These are phyloP conservation scores for Ceratobasidium sp. DNA, from an alignment of 1,284 basidiomycete genomes.

Conservation along the genomic window DNA sequence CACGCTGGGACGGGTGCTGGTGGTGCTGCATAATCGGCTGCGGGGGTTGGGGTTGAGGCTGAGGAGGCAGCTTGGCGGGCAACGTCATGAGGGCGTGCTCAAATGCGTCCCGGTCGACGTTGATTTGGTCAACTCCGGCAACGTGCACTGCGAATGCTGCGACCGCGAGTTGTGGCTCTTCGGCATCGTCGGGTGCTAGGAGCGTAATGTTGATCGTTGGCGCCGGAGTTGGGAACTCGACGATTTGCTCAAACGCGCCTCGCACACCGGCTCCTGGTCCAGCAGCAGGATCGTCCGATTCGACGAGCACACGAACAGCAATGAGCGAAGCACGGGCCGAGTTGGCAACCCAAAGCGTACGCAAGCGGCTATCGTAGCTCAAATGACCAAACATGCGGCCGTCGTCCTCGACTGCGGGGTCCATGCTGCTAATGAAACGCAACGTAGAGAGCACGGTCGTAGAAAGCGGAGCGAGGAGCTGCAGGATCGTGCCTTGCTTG, in stretches of 20 bases:
- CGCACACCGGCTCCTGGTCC: constrained; percentile 55
- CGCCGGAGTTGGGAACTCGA: constrained; percentile 81
- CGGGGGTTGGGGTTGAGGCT: constrained; percentile 46
- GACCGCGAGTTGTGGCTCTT: constrained; percentile 49
- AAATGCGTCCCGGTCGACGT: constrained; percentile 81
- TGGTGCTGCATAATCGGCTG: constrained; percentile 35
- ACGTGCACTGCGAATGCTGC: constrained; percentile 84
- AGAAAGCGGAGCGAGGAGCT: constrained; percentile 71
- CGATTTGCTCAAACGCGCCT: constrained; percentile 68
- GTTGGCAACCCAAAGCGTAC: constrained; percentile 83
- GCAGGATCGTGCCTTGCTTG: constrained; percentile 79
- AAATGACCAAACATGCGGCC: constrained; percentile 84
- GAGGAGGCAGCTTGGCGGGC: constrained; percentile 65
- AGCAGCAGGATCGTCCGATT: constrained; percentile 57
- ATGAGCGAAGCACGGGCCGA: constrained; percentile 81
- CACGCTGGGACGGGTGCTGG: constrained; percentile 11
- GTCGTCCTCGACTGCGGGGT: constrained; percentile 54
- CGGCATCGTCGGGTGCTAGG: constrained; percentile 65
- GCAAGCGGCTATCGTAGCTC: constrained; percentile 78
- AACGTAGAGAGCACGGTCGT: constrained; percentile 76
- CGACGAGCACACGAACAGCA: constrained; percentile 73
- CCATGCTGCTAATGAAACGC: constrained; percentile 65
- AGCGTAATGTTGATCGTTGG: constrained; percentile 85
- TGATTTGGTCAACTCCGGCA: constrained; percentile 79
- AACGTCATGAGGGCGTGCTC: constrained; percentile 64